Percentiles rank a stretch among this genome's conserved stretches.
These are phyloP conservation scores for Solanum neorickii DNA, from an alignment of 257 asterid species.

Conservation along the genomic window DNA sequence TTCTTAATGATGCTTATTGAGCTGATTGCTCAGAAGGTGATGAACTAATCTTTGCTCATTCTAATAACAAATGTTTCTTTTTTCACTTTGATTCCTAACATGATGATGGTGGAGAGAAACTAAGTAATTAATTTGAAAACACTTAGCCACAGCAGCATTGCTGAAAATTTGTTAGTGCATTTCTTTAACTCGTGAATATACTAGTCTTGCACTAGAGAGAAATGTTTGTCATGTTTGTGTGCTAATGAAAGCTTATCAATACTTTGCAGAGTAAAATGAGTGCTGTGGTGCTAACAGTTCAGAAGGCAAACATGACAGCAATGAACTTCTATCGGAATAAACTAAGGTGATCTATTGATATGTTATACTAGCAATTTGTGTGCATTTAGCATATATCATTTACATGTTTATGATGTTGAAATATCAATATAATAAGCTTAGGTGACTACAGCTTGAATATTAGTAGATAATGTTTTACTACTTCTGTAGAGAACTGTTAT, in stretches of 20 bases:
- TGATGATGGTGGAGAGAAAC: neutral
- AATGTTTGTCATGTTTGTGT: neutral
- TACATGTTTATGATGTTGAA: neutral
- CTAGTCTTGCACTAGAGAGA: neutral
- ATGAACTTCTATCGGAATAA: constrained; percentile 56
- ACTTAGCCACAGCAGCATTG: neutral
- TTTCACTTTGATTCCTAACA: neutral
- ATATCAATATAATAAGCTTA: neutral
- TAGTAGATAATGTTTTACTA: neutral
- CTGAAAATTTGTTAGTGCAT: neutral
- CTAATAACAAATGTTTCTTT: neutral
- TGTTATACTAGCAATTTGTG: neutral
- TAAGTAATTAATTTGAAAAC: neutral
- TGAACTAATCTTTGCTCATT: neutral
- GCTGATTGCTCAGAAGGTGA: constrained; percentile 71
- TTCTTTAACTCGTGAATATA: neutral
- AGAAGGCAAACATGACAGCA: constrained; percentile 56
- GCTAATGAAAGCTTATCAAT: neutral
- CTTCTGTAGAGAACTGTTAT: neutral
- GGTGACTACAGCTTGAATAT: neutral
- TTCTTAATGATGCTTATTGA: constrained; percentile 71
- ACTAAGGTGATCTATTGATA: constrained; percentile 32
- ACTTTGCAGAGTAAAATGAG: constrained; percentile 57
- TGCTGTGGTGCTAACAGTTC: constrained; percentile 87
- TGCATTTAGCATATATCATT: neutral